Conservation (phyloP, 2,329 filamentous ascomycete species). For the Waltergamsia citrina region DNA sequence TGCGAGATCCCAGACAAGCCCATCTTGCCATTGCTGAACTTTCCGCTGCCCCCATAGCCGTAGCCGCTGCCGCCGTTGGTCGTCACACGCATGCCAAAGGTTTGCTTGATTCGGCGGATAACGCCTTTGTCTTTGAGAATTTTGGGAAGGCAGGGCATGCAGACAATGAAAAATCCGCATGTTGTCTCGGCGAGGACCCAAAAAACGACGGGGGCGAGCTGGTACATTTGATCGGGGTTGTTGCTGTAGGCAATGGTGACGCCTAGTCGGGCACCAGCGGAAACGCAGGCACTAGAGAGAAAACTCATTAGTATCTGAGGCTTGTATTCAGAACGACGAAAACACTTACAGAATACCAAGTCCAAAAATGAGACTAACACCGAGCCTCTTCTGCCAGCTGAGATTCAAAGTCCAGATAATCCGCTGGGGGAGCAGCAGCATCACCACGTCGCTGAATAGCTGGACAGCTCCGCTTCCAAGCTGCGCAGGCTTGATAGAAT, state of each 20-base stretch:
- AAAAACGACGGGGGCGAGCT: constrained; percentile 27
- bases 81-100: constrained; percentile 1
- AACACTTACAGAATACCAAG: constrained; percentile 17
- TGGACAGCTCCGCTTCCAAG: no score
- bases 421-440: constrained; percentile 18
- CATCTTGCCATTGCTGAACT: not conserved
- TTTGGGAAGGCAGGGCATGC: constrained; percentile 27
- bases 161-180: constrained; percentile 31
- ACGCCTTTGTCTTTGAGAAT: constrained; percentile 12
- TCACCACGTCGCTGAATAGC: constrained; percentile 14
- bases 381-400: constrained; percentile 17
- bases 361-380: constrained; percentile 20
- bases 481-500: no score
- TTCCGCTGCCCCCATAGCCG: not conserved
- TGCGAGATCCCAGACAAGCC: not conserved
- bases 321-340: not conserved
- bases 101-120: not conserved
- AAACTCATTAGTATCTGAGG: not conserved
- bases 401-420: constrained; percentile 20
- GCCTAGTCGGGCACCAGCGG: constrained; percentile 25
- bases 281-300: constrained; percentile 23
- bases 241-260: constrained; percentile 19
- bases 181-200: constrained; percentile 35
- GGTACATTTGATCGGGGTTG: constrained; percentile 21
- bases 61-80: not conserved